Base-by-base conservation (phyloP, 2,329 filamentous ascomycete genomes). In the Xylaria arbuscula region DNA sequence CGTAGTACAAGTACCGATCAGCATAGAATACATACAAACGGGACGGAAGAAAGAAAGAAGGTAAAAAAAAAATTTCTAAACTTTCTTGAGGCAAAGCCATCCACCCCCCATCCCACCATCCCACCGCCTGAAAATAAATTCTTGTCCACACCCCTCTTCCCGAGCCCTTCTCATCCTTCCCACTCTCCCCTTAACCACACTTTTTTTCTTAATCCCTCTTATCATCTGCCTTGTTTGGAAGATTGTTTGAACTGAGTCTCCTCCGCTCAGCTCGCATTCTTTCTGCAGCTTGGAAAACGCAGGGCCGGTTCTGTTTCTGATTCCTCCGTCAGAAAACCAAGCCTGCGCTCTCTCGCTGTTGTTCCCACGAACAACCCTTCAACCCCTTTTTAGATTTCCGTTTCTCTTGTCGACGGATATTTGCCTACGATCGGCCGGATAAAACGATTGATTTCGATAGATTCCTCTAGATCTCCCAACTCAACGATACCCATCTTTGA, bases 391-490 rank as follows among this genome's bases (percentile, higher is more conserved):
- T 64, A 61, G 45, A 62, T 47, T 68, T 61, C 51, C 58, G 48
- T 62, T 47, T 61, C 51, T 63, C 57, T 42, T 38, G 13, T 67
- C 61, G 34, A 61, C 61, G 61, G 64, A 55, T 55, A 34, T 13
- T 67, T 61, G 38, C 45, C 34, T 51, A 62, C 70, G 62, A 58
- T 60, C 70, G 67, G 71, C 67, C 70, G 71, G 70, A 69, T 71
- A 67, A 72, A 72, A 71, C 67, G 67, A 70, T 71, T 70, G 60
- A 68, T 42, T 71, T 69, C 71, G 71, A 71, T 70, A 72, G 65
- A 70, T 42, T 70, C 66, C 66, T 62, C 57, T 68, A 69, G 57
- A 71, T 67, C 57, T 53, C 48, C 47, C 17, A 24, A 10, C 57
- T 56, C 45, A 11, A 58, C 70, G 62, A 69, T 66, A 61, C 63